phyloP scores from a whole-genome alignment of 148 eudicot genomes.

The Nepenthes gracilis region DNA sequence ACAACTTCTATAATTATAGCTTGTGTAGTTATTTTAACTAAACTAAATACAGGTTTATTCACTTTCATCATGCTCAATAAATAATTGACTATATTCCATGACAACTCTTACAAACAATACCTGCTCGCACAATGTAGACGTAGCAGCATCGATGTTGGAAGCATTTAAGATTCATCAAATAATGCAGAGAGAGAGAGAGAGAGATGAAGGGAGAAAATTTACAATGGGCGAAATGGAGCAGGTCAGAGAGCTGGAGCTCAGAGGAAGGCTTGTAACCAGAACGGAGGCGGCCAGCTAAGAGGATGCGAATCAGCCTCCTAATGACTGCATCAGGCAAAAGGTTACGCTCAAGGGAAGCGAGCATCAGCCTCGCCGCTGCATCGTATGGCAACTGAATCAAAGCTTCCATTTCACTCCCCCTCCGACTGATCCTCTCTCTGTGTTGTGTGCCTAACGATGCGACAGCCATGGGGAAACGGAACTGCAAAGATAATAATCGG shows the following conservation, averaged over 20 bases:
- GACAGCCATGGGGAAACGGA: too few species aligned
- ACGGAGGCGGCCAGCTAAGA: conserved; percentile 59
- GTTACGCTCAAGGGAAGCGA: conserved; percentile 57
- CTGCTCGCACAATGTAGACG: too few species aligned
- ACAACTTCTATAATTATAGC: too few species aligned
- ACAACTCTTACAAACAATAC: too few species aligned
- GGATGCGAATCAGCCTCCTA: conserved; percentile 59
- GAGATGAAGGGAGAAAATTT: neutral
- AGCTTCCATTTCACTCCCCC: conserved; percentile 24
- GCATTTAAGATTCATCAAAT: neutral
- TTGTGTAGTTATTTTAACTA: too few species aligned
- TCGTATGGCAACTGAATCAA: conserved; percentile 47
- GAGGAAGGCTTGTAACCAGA: conserved; percentile 48
- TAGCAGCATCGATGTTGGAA: too few species aligned
- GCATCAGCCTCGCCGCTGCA: conserved; percentile 48
- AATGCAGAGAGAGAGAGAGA: neutral
- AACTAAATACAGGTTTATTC: too few species aligned
- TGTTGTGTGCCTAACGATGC: too few species aligned
- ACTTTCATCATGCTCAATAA: too few species aligned
- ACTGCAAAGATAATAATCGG: too few species aligned
- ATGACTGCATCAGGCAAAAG: conserved; percentile 64
- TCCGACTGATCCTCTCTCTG: neutral
- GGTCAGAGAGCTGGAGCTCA: conserved; percentile 52
- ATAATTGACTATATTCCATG: too few species aligned
- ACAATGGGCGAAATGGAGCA: conserved; percentile 63